Evolutionary conservation across 495 filamentous ascomycete genomes (phyloP), one percentile per base, ranked within the genome.

Genomic region (Bacidia rubella): DNA sequence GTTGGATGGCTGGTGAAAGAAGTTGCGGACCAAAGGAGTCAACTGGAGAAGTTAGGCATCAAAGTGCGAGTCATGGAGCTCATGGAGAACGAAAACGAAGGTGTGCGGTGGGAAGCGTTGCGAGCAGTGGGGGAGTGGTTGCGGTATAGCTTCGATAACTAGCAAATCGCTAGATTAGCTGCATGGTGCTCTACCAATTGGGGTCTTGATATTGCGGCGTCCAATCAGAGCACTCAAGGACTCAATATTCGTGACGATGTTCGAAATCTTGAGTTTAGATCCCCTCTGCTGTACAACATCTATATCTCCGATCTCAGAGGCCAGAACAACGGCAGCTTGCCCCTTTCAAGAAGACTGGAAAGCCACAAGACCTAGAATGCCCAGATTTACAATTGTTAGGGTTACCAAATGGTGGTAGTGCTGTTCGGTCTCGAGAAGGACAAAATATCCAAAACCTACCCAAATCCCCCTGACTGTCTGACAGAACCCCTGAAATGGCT

Each of bases 51-150:
- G 65, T 62, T 88, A n/a, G 90, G 93, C 0, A 66, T 97, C 51
- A 98, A 99, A 75, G 76, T 75, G 5, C 75, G 87, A 51, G 83
- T 97, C 47, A 97, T 99, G 93, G 87, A 87, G 68, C 68, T 97
- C 60, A 99, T 99, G 93, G 79, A 74, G 51, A 86, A 95, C 62
- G 72, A 76, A 43, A 88, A 97, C 62, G 89, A 96, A 68, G 76
- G 81, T 53, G 87, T 97, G 12, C 75, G 93, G 60, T 97, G 89
- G 87, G 93, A 99, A 73, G 90, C 86, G 60, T 72, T 99, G 67
- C 81, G 84, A 50, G 90, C 93, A 11, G 82, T 99, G 44, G 90
- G 87, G 1, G 88, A 89, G 57, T 96, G 88, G 88, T 70, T 96
- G 62, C 81, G 88, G 65, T 96, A 95, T 67, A 88, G 82, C 68